A percentile compares a stretch with the other conserved stretches of the same genome.
Evolutionary conservation across 768 basidiomycete genomes (phyloP).

Genomic region (Austroboletus festivus): DNA sequence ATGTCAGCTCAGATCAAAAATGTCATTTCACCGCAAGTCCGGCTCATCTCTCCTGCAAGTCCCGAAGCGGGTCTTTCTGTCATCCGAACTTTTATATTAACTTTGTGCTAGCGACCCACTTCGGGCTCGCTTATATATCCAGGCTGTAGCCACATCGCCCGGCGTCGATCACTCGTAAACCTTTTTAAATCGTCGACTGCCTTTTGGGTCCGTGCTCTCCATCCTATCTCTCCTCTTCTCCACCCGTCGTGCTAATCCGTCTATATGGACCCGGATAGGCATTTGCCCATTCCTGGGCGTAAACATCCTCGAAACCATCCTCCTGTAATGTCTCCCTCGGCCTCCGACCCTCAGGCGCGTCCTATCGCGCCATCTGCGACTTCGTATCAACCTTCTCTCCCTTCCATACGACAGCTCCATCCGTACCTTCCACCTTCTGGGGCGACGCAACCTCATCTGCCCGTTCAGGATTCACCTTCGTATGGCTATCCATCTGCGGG

Average conservation of each 20-base stretch:
- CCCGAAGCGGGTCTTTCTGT: slow-evolving; percentile 26
- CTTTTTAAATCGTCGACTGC: slow-evolving; percentile 23
- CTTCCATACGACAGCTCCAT: slow-evolving; percentile 68
- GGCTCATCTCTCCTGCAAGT: slow-evolving; percentile 21
- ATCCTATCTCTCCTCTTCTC: slow-evolving; percentile 16
- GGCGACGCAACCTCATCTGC: slow-evolving; percentile 26
- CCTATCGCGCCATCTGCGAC: slow-evolving; percentile 22
- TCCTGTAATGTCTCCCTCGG: slow-evolving; percentile 26
- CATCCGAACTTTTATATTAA: slow-evolving; percentile 31
- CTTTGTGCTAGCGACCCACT: slow-evolving; percentile 27
- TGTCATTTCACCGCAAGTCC: slow-evolving; percentile 23
- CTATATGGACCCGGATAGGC: slow-evolving; percentile 38
- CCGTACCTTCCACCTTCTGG: slow-evolving; percentile 59
- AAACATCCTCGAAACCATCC: slow-evolving; percentile 28
- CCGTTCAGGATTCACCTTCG: slow-evolving; percentile 24
- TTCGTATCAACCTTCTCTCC: slow-evolving; percentile 39
- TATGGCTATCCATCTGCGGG: slow-evolving; percentile 27
- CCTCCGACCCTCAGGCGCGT: slow-evolving; percentile 27
- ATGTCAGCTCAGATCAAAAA: slow-evolving; percentile 22
- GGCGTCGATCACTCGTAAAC: slow-evolving; percentile 19
- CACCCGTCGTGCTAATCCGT: slow-evolving; percentile 17
- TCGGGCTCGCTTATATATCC: slow-evolving; percentile 28
- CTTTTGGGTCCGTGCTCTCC: slow-evolving; percentile 22
- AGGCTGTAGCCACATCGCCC: slow-evolving; percentile 26
- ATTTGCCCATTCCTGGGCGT: slow-evolving; percentile 33